Evolutionary conservation across 257 asterid species (phyloP).

Genomic region (Nicotiana sylvestris): DNA sequence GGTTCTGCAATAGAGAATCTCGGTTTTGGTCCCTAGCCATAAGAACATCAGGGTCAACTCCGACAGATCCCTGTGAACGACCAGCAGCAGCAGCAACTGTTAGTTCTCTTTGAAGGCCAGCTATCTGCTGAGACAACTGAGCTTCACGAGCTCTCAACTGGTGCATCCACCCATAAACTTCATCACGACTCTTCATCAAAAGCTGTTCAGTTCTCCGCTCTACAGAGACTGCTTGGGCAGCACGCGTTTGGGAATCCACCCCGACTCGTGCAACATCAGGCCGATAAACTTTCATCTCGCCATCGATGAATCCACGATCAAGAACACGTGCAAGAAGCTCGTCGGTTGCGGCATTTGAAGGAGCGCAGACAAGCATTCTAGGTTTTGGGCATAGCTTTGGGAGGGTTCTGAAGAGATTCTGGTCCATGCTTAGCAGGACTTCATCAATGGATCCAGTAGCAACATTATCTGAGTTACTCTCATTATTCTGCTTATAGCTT

Average conservation of each 20-base stretch:
- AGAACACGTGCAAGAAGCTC: constrained; percentile 96
- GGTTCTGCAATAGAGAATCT: constrained; percentile 69
- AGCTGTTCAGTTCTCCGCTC: constrained; percentile 96
- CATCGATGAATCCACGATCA: constrained; percentile 97
- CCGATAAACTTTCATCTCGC: constrained; percentile 96
- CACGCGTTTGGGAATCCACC: constrained; percentile 96
- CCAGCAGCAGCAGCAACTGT: constrained; percentile 68
- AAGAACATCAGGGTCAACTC: constrained; percentile 95
- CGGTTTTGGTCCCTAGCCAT: constrained; percentile 94
- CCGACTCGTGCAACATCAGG: constrained; percentile 99
- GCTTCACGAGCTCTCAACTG: constrained; percentile 66
- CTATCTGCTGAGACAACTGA: constrained; percentile 82
- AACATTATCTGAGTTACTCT: constrained; percentile 62
- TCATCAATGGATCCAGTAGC: constrained; percentile 93
- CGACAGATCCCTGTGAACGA: constrained; percentile 95
- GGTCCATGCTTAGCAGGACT: constrained; percentile 98
- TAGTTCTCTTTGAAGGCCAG: constrained; percentile 84
- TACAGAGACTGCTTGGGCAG: constrained; percentile 98
- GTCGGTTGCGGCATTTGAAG: constrained; percentile 98
- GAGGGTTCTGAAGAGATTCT: constrained; percentile 89
- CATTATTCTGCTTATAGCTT: constrained; percentile 87
- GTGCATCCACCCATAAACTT: constrained; percentile 86
- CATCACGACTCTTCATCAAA: constrained; percentile 75
- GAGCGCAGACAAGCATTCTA: constrained; percentile 99
- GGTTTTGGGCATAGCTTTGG: constrained; percentile 99